Evolutionary conservation across 106 monocot genomes (phyloP).

Genomic region (Allium fistulosum): DNA sequence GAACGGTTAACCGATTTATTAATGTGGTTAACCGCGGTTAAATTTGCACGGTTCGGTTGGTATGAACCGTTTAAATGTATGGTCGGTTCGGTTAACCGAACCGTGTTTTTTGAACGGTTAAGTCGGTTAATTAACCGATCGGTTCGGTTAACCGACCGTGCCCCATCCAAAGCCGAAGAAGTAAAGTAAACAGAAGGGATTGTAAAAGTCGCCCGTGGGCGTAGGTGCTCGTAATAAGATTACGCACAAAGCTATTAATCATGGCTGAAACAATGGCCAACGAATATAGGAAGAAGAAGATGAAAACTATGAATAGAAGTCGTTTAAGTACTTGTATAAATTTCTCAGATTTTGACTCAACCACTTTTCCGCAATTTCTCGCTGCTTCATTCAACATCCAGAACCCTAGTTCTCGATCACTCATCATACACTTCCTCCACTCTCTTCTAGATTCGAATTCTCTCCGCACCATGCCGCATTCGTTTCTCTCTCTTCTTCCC

Average conservation of each 20-base stretch:
- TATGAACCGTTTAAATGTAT: too few relatives aligned
- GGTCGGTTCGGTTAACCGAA: too few relatives aligned
- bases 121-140: too few relatives aligned
- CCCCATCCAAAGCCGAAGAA: too few relatives aligned
- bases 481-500: conserved; percentile 36
- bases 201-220: too few relatives aligned
- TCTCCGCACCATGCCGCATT: conserved; percentile 15
- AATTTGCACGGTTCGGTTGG: too few relatives aligned
- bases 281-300: neutral
- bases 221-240: neutral
- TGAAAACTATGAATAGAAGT: neutral
- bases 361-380: conserved; percentile 27
- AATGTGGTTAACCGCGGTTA: too few relatives aligned
- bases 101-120: too few relatives aligned
- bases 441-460: conserved; percentile 8
- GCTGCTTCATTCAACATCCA: conserved; percentile 23
- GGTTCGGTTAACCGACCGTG: too few relatives aligned
- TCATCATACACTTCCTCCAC: conserved; percentile 22
- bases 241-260: neutral
- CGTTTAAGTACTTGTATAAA: conserved; percentile 2
- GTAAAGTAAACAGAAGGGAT: too few relatives aligned
- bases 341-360: conserved; percentile 19
- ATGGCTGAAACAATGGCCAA: neutral
- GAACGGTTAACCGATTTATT: too few relatives aligned
- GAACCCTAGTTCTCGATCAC: conserved; percentile 8